These are phyloP conservation scores for Acanthamoeba quina DNA, from an alignment of 208 protist genomes.

Conservation along the genomic window DNA sequence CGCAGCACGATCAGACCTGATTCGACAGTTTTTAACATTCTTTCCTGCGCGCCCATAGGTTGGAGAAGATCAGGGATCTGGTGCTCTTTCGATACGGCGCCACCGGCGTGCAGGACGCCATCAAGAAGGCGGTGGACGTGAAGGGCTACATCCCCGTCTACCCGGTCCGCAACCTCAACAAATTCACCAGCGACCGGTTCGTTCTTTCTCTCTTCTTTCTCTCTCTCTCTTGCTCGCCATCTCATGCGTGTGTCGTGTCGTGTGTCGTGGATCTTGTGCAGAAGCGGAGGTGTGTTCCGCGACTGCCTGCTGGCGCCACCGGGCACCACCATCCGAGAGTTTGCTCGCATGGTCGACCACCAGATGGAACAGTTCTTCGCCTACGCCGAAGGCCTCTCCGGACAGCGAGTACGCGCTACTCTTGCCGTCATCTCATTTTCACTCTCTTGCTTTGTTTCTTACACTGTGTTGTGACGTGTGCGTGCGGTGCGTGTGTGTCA, in stretches of 20 bases:
- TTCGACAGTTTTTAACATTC: constrained; percentile 27
- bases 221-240: background rate
- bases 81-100: constrained; percentile 83
- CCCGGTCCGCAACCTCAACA: constrained; percentile 81
- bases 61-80: constrained; percentile 84
- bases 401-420: constrained; percentile 70
- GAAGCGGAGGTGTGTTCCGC: constrained; percentile 71
- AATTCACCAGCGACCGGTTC: constrained; percentile 73
- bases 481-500: no score
- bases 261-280: background rate
- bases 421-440: background rate
- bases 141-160: constrained; percentile 79
- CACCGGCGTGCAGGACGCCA: constrained; percentile 80
- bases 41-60: background rate
- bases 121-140: constrained; percentile 80
- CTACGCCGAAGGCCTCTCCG: constrained; percentile 82
- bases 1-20: background rate
- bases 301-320: constrained; percentile 81
- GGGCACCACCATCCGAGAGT: constrained; percentile 80
- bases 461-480: background rate
- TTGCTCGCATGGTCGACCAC: constrained; percentile 78
- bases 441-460: background rate
- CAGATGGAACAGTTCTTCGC: constrained; percentile 81
- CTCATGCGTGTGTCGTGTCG: background rate
- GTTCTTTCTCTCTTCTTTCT: background rate